phyloP scores from a whole-genome alignment of 2,329 filamentous ascomycete genomes.

The Beauveria varroae region DNA sequence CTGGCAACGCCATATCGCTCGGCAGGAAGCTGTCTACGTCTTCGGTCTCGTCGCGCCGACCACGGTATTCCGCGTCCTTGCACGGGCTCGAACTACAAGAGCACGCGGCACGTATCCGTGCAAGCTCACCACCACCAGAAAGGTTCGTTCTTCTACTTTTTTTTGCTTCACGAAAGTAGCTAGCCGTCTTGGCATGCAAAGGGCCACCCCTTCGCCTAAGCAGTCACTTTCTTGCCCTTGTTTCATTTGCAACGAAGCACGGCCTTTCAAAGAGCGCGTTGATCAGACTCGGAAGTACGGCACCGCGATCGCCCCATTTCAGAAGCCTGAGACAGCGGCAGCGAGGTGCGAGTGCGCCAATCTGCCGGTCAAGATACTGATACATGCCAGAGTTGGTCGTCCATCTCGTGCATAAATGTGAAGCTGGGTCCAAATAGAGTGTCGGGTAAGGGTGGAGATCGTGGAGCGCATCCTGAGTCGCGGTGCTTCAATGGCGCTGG shows the following conservation, averaged over 20 bases:
- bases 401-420: neutral
- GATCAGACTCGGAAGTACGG: slow-evolving; percentile 8
- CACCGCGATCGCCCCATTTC: slow-evolving; percentile 4
- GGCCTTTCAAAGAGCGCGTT: neutral
- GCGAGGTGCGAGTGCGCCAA: neutral
- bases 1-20: slow-evolving; percentile 20
- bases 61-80: slow-evolving; percentile 36
- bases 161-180: slow-evolving; percentile 2
- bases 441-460: slow-evolving; percentile 11
- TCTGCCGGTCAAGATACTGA: neutral
- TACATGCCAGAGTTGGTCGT: neutral
- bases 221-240: neutral
- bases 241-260: slow-evolving; percentile 1
- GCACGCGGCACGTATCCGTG: slow-evolving; percentile 33
- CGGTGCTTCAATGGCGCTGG: neutral
- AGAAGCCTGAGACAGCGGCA: slow-evolving; percentile 11
- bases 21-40: slow-evolving; percentile 39
- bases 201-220: slow-evolving; percentile 3
- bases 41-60: slow-evolving; percentile 40
- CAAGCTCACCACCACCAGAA: slow-evolving; percentile 40
- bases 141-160: slow-evolving; percentile 32
- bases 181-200: neutral
- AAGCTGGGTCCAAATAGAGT: slow-evolving; percentile 7
- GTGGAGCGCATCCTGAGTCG: slow-evolving; percentile 8
- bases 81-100: slow-evolving; percentile 41